A percentile compares a stretch with the other conserved stretches of the same genome.
Evolutionary conservation across 169 alveolate genomes (phyloP).

Genomic region (Plasmodium malariae): DNA sequence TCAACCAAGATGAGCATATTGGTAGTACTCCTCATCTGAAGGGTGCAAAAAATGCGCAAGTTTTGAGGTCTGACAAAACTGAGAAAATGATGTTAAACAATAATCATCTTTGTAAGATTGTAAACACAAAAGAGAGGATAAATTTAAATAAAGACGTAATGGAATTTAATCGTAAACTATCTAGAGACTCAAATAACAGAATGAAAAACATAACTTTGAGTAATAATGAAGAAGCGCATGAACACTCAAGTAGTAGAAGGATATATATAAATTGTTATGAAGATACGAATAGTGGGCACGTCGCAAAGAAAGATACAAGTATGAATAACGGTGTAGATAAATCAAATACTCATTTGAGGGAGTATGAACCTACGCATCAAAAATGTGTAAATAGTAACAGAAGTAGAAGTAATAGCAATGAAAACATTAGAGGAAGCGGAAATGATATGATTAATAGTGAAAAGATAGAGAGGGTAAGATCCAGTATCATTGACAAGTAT

Average conservation of each 20-base stretch:
- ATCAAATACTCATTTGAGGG: too few species aligned
- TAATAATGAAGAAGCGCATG: not conserved
- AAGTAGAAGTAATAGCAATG: not conserved
- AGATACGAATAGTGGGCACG: not conserved
- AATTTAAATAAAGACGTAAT: too few species aligned
- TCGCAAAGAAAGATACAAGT: too few species aligned
- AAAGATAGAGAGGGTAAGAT: conserved; percentile 13
- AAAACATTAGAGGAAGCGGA: not conserved
- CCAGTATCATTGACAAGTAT: conserved; percentile 44
- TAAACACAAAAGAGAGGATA: too few species aligned
- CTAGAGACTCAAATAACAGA: not conserved
- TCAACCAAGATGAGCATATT: conserved; percentile 38
- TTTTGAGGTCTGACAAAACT: too few species aligned
- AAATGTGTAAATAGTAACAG: not conserved
- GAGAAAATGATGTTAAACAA: too few species aligned
- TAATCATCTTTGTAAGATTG: too few species aligned
- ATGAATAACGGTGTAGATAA: too few species aligned
- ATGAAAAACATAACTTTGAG: not conserved
- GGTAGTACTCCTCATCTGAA: not conserved
- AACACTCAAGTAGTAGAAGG: not conserved
- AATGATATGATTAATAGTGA: not conserved
- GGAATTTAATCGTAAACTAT: too few species aligned
- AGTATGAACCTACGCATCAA: too few species aligned
- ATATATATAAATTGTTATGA: too few species aligned
- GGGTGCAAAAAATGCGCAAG: too few species aligned